Percentiles rank a stretch among this genome's conserved stretches.
Conservation (phyloP, 2,329 filamentous ascomycete genomes). For the Nigrospora osmanthi region DNA sequence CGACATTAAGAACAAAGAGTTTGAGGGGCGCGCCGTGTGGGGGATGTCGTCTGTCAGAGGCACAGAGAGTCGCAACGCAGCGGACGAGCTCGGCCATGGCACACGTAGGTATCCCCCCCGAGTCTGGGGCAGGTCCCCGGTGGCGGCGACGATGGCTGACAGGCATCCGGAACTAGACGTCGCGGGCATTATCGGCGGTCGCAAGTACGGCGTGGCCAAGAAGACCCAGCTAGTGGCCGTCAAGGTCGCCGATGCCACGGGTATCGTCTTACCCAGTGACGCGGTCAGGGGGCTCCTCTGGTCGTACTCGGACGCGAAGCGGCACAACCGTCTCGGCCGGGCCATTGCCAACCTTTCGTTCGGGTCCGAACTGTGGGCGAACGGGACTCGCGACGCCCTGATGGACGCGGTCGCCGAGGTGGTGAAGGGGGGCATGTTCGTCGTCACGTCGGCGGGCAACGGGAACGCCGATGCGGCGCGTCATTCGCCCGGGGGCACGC, state of each 20-base stretch:
- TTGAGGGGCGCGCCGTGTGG: slow-evolving; percentile 15
- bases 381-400: neutral
- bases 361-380: slow-evolving; percentile 4
- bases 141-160: neutral
- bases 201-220: slow-evolving; percentile 12
- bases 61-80: no score
- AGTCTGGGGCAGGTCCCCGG: neutral
- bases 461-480: slow-evolving; percentile 9
- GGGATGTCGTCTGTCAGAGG: slow-evolving; percentile 6
- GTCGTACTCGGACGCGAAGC: neutral
- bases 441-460: slow-evolving; percentile 13
- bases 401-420: slow-evolving; percentile 6
- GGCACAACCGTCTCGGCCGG: slow-evolving; percentile 2
- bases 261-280: slow-evolving; percentile 7
- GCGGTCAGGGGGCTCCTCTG: neutral
- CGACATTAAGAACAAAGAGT: slow-evolving; percentile 22
- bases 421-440: slow-evolving; percentile 7
- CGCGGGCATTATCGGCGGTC: slow-evolving; percentile 8
- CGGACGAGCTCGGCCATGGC: slow-evolving; percentile 25
- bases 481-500: slow-evolving; percentile 8
- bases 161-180: slow-evolving; percentile 6
- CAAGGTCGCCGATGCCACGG: slow-evolving; percentile 8
- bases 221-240: slow-evolving; percentile 8
- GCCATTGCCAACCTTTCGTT: slow-evolving; percentile 19
- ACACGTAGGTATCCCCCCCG: slow-evolving; percentile 14